These are phyloP conservation scores for Yamadazyma kitorensis DNA, from an alignment of 805 yeast species.

Conservation along the genomic window DNA sequence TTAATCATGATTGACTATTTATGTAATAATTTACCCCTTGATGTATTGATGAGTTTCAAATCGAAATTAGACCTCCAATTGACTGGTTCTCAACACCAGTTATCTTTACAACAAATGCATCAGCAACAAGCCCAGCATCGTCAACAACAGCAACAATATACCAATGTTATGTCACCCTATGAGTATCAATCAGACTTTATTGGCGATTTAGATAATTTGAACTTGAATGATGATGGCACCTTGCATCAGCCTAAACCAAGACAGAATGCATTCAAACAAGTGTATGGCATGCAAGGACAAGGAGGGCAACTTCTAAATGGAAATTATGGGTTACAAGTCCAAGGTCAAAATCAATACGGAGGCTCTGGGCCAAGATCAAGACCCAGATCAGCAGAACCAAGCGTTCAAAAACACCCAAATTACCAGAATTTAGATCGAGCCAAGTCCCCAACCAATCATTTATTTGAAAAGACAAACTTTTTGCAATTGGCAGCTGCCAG, in stretches of 20 bases:
- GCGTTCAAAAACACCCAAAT: constrained; percentile 19
- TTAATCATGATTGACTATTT: constrained; percentile 53
- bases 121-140: constrained; percentile 9
- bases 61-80: constrained; percentile 43
- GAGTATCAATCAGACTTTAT: constrained; percentile 3
- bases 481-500: constrained; percentile 33
- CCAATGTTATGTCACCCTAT: constrained; percentile 3
- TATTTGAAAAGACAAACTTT: constrained; percentile 43
- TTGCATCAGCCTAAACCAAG: constrained; percentile 42
- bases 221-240: constrained; percentile 11
- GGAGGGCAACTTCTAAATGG: constrained; percentile 5
- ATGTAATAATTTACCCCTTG: constrained; percentile 49
- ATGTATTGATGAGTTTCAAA: constrained; percentile 48
- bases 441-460: constrained; percentile 39
- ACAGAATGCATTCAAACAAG: constrained; percentile 24
- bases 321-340: background rate
- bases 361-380: constrained; percentile 22
- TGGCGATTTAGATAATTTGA: constrained; percentile 13
- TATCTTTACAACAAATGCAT: constrained; percentile 1
- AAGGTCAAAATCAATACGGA: background rate
- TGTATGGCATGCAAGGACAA: background rate
- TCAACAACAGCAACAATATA: constrained; percentile 3
- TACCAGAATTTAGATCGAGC: constrained; percentile 29
- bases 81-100: constrained; percentile 3
- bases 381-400: constrained; percentile 49